Evolutionary conservation across 495 filamentous ascomycete genomes (phyloP).

Genomic region (Penicillium crystallinum): DNA sequence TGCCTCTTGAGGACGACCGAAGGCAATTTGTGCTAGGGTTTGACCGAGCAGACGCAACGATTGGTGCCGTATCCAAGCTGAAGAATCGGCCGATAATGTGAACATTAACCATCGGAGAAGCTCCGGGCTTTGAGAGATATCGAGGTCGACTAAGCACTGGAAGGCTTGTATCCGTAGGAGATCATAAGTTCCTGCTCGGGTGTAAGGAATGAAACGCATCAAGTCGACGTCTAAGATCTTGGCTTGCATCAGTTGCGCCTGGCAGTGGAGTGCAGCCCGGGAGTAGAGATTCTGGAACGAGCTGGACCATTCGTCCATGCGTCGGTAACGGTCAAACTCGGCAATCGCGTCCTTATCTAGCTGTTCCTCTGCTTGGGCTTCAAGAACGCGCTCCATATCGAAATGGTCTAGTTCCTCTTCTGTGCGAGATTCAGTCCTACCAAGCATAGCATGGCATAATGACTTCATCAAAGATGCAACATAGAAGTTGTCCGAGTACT

Average conservation of each 20-base stretch:
- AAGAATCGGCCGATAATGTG: constrained; percentile 68
- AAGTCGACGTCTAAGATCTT: constrained; percentile 56
- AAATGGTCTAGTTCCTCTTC: constrained; percentile 42
- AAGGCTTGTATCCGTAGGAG: constrained; percentile 79
- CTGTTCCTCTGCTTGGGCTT: constrained; percentile 54
- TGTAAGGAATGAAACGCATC: constrained; percentile 74
- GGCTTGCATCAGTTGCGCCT: constrained; percentile 66
- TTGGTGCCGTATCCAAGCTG: constrained; percentile 69
- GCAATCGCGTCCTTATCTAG: constrained; percentile 68
- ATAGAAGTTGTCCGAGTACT: constrained; percentile 82
- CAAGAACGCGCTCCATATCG: constrained; percentile 43
- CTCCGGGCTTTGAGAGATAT: constrained; percentile 55
- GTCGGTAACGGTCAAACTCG: constrained; percentile 83
- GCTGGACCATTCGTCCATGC: constrained; percentile 90
- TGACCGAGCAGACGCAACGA: constrained; percentile 63
- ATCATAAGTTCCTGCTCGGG: constrained; percentile 70
- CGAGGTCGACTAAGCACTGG: constrained; percentile 71
- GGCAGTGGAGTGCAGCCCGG: constrained; percentile 72
- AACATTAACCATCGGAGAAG: constrained; percentile 67
- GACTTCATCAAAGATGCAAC: constrained; percentile 75
- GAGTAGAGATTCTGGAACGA: constrained; percentile 92
- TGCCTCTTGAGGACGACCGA: constrained; percentile 52
- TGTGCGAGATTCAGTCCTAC: constrained; percentile 35
- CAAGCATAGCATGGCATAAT: constrained; percentile 70
- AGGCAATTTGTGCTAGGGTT: constrained; percentile 73